Base-by-base conservation (phyloP, 1,139 yeast species). In the Pichia sp. region DNA sequence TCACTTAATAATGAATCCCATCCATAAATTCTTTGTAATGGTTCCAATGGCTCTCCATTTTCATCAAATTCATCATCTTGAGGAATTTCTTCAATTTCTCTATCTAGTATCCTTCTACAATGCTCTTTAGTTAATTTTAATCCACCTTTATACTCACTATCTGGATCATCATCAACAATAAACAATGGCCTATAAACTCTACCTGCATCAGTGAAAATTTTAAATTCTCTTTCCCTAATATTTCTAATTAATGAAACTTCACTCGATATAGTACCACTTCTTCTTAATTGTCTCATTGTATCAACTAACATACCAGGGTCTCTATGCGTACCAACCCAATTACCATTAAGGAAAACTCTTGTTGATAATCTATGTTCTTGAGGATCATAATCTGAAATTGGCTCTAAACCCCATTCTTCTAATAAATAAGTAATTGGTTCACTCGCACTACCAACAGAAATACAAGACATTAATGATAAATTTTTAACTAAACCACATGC, bases 401-500 rank as follows among this genome's bases (percentile, higher is more conserved):
- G 96, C 65, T 92, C 97, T 87, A 94, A 84, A 67, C 98, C 99
- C 97, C 97, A 94, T 70, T 94, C 98, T 66, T 92, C 96, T 67
- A 92, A 75, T 68, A 90, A 86, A 61, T 87, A 87, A 53, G 85
- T 76, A 61, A 92, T 90, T 36, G 97, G 97, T 63, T 89, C 96
- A 34, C 96, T 87, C n/a, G 95, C 87, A 10, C 96, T 80, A 65
- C 98, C 98, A 53, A 94, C 98, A 28, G 98, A 92, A 47, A 92
- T 89, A 73, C 97, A 89, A 1, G 97, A 80, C 97, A 94, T 90
- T 57, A 92, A 73, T 1, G 97, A 89, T 63, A 92, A 74, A 66
- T 92, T 92, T 72, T 92, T 92, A 46, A 94, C 98, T 66, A 92
- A 75, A 60, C 99, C 99, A 85, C 99, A 92, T 41, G 99, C 98